Conservation (phyloP, 208 protist genomes). For the Herpetomonas samuelpessoai region DNA sequence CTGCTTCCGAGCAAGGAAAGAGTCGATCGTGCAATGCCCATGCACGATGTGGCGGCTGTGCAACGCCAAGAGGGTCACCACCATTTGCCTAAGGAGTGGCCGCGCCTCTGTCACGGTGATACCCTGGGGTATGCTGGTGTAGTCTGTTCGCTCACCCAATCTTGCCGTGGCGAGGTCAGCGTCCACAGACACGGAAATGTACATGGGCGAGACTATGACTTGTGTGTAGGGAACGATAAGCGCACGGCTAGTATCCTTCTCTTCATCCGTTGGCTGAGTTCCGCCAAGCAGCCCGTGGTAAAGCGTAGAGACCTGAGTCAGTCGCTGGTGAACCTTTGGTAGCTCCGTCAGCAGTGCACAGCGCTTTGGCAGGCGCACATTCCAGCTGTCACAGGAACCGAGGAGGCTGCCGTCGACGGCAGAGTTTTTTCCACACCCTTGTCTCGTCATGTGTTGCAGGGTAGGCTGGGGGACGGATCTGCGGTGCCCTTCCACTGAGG, state of each 20-base stretch:
- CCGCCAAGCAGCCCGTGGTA: background rate
- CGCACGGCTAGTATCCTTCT: too few relatives aligned
- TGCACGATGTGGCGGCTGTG: constrained; percentile 53
- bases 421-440: too few relatives aligned
- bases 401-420: too few relatives aligned
- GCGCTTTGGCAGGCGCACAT: background rate
- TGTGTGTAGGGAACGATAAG: constrained; percentile 27
- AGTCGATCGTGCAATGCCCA: constrained; percentile 41
- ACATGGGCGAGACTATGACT: constrained; percentile 36
- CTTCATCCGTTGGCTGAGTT: too few relatives aligned
- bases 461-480: too few relatives aligned
- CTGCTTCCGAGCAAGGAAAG: constrained; percentile 13
- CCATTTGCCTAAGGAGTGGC: constrained; percentile 20
- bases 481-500: too few relatives aligned
- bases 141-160: background rate
- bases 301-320: background rate
- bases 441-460: too few relatives aligned
- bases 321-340: background rate
- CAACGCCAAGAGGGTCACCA: constrained; percentile 30
- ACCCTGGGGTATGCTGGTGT: constrained; percentile 10
- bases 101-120: constrained; percentile 40
- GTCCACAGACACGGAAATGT: constrained; percentile 29
- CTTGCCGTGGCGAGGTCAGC: background rate
- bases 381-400: too few relatives aligned
- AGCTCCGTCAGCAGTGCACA: background rate